Base-by-base conservation (phyloP, 1,139 yeast genomes). In the Sugiyamaella paludigena region DNA sequence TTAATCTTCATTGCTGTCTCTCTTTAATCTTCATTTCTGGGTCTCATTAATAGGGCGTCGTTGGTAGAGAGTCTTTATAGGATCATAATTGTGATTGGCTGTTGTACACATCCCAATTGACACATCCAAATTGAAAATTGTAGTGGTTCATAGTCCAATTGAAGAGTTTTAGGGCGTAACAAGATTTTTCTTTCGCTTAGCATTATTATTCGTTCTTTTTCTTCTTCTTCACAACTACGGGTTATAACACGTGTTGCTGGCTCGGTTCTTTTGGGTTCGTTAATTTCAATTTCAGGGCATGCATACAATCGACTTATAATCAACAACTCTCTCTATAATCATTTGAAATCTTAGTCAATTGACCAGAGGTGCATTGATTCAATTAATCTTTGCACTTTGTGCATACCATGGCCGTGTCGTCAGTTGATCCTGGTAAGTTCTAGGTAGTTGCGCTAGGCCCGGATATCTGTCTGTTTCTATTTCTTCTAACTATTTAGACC, bases 381-480 rank as follows among this genome's bases (percentile, higher is more conserved):
- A 31, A 31, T 31, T n/a, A n/a, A 31, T 6, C 15, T 5, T 31
- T 31, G 34, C 12, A 5, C 12, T 6, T 31, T 31, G 34, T 31
- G 34, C 34, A 31, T 6, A 31, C 15, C 34, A 31, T 40, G 43
- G 43, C 38, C 27, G 33, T 40, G 41, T 41, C 47, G 7, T 36
- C 47, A 16, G 42, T 47, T 26, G 50, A 47, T 15, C 32, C 50
- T 10, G 50, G 50, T 47, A 42, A 19, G 50, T 41, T 19, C 6
- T 3, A 12, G 10, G 19, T 2, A 9, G 9, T n/a, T 10, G 12
- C 9, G 19, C 27, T 4, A 4, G 29, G 6, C 34, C 28, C 35
- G 8, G 32, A 10, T 8, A 13, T 5, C 16, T 28, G 24, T 11
- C 6, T 28, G 12, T 4, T 19, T 7, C 6, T n/a, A 7, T 10